A percentile compares a stretch with the other conserved stretches of the same genome.
phyloP scores from a whole-genome alignment of 2,329 filamentous ascomycete species.

The Orbilia ellipsospora region DNA sequence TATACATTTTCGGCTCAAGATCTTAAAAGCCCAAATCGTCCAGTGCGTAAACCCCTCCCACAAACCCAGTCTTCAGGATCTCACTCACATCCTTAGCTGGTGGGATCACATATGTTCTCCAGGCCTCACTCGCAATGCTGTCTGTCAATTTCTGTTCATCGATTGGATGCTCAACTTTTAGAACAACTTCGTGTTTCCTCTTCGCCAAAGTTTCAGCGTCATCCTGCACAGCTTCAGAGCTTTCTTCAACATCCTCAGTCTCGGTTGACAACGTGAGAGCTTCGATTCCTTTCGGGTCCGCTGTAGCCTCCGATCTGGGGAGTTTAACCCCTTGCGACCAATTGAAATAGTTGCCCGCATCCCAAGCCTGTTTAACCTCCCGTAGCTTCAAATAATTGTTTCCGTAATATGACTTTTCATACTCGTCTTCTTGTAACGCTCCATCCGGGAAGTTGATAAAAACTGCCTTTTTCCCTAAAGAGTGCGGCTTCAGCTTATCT shows the following conservation, averaged over 20 bases:
- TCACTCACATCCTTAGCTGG: not conserved
- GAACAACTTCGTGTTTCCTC: not conserved
- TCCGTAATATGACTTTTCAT: conserved; percentile 61
- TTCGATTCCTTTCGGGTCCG: not conserved
- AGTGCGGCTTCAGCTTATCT: conserved; percentile 54
- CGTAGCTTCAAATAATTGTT: conserved; percentile 58
- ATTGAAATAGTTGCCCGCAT: not conserved
- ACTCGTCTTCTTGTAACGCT: not conserved
- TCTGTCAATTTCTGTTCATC: not conserved
- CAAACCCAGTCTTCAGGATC: not conserved
- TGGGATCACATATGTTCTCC: conserved; percentile 4
- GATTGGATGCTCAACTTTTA: not conserved
- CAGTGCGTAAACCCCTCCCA: not conserved
- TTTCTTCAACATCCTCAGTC: not conserved
- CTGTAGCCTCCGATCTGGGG: not conserved
- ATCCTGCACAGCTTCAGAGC: not conserved
- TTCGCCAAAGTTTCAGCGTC: not conserved
- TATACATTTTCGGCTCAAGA: no score
- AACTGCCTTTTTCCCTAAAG: conserved; percentile 57
- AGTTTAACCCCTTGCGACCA: conserved; percentile 4
- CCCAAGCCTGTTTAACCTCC: conserved; percentile 57
- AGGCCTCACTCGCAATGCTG: not conserved
- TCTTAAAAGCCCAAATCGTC: not conserved
- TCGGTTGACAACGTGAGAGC: not conserved
- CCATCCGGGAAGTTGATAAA: conserved; percentile 60